These are phyloP conservation scores for Quercus tomentella DNA, from an alignment of 331 rosid species.

Conservation along the genomic window DNA sequence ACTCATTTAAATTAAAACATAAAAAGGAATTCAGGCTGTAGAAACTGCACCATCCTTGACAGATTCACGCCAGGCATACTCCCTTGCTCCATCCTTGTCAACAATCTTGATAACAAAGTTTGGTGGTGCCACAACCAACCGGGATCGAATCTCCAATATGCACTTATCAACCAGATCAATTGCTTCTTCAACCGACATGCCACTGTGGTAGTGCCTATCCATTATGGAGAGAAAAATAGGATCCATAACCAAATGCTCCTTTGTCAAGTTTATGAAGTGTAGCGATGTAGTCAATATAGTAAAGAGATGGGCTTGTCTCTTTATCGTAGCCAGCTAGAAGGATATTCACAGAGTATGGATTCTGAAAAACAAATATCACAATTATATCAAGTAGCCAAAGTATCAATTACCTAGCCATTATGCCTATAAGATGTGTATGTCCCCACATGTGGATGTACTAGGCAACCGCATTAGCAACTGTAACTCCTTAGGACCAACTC, in stretches of 20 bases:
- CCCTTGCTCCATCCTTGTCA: conserved; percentile 92
- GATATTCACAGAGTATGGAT: conserved; percentile 84
- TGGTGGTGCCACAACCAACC: conserved; percentile 88
- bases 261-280: conserved; percentile 97
- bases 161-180: conserved; percentile 63
- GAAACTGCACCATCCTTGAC: conserved; percentile 52
- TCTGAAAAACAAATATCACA: conserved; percentile 43
- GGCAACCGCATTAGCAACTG: neutral
- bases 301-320: conserved; percentile 86
- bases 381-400: conserved; percentile 6
- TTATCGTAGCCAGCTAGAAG: conserved; percentile 94
- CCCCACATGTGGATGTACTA: neutral
- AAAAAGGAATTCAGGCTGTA: conserved; percentile 37
- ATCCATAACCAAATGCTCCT: conserved; percentile 97
- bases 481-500: neutral
- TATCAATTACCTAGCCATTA: neutral
- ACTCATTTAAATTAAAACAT: neutral
- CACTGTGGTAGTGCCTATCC: conserved; percentile 92
- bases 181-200: conserved; percentile 83
- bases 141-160: conserved; percentile 70
- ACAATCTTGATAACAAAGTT: conserved; percentile 93
- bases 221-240: conserved; percentile 78
- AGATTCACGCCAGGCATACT: conserved; percentile 81
- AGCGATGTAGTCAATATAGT: conserved; percentile 91
- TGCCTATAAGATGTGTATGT: neutral